Conservation (phyloP, 208 protist species). For the Phytomonas sp. region DNA sequence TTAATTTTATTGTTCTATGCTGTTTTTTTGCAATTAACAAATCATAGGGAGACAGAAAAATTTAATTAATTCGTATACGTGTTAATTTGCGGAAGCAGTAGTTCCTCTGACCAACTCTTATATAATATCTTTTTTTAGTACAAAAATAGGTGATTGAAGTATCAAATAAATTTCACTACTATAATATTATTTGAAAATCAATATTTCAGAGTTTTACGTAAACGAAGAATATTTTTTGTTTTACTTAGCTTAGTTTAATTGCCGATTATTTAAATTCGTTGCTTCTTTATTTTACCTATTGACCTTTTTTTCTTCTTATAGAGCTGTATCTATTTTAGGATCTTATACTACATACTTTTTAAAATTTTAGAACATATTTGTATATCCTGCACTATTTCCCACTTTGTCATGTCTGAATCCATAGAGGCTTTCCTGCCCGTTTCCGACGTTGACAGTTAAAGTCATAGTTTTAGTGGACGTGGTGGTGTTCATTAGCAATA, state of each 20-base stretch:
- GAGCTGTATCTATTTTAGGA: constrained; percentile 4
- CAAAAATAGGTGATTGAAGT: background rate
- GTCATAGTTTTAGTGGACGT: background rate
- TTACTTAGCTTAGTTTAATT: constrained; percentile 1
- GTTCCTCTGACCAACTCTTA: background rate
- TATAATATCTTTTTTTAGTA: background rate
- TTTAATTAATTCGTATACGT: background rate
- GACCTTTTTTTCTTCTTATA: background rate
- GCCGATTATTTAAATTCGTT: background rate
- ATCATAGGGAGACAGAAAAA: background rate
- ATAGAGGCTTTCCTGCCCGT: background rate
- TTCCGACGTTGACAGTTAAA: background rate
- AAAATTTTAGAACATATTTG: constrained; percentile 2
- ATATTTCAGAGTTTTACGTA: background rate
- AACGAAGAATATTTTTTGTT: constrained; percentile 12
- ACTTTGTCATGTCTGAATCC: background rate
- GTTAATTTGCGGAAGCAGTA: background rate
- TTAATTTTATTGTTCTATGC: constrained; percentile 3
- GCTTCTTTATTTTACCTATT: constrained; percentile 6
- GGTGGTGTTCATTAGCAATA: background rate
- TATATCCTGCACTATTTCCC: background rate
- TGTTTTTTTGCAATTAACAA: constrained; percentile 6
- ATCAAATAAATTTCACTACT: constrained; percentile 2
- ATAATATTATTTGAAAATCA: background rate
- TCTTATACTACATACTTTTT: constrained; percentile 6